Base-by-base conservation (phyloP, 805 yeast genomes). In the Hanseniaspora lindneri region DNA sequence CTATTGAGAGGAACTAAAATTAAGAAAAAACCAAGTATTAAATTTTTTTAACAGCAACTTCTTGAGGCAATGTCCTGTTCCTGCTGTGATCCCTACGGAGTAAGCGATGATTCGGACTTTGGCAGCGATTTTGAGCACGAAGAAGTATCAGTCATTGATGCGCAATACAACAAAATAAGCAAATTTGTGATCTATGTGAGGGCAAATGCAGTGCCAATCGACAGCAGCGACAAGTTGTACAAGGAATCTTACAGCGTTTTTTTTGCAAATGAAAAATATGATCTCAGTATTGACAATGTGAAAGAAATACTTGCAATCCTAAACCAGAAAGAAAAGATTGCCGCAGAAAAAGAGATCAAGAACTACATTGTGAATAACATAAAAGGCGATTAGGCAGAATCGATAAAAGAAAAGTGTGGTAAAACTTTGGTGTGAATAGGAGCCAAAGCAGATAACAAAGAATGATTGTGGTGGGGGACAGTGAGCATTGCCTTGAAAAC, bases 11-110 rank as follows among this genome's bases (percentile, higher is more conserved):
- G n/a, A n/a, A n/a, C n/a, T n/a, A n/a, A 9, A 30, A 30, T 14
- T 17, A 30, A 30, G 34, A n/a, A n/a, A n/a, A n/a, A n/a, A n/a
- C n/a, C n/a, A n/a, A n/a, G n/a, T n/a, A n/a, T n/a, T n/a, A n/a
- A n/a, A n/a, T n/a, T n/a, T n/a, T n/a, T n/a, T n/a, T n/a, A n/a
- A n/a, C n/a, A n/a, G n/a, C n/a, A n/a, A n/a, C n/a, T n/a, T n/a
- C n/a, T n/a, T n/a, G n/a, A n/a, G n/a, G n/a, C n/a, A 4, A 37
- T 37, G 41, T 37, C 41, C 6, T 37, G 41, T 25, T 14, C 30
- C 9, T 37, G 41, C 17, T 37, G 41, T 37, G 30, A 37, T n/a
- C 41, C 41, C 9, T 37, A 10, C 25, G 41, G 41, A 3, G 28
- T 21, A 21, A 36, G 16, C 17, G 28, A 23, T 25, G 20, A n/a